phyloP scores from a whole-genome alignment of 148 eudicot genomes.

The Nepenthes gracilis region DNA sequence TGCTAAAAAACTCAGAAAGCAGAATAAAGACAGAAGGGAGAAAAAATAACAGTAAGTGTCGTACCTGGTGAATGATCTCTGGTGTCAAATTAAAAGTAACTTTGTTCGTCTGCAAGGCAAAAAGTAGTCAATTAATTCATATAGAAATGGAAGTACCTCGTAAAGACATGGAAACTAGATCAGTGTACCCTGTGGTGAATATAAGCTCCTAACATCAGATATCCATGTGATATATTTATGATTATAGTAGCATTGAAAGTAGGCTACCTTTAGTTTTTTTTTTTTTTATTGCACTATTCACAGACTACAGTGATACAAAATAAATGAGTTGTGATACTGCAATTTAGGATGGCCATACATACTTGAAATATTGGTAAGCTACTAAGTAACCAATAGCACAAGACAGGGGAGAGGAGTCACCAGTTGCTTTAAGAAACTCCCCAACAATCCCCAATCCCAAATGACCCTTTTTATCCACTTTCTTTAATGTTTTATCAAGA shows the following conservation, averaged over 20 bases:
- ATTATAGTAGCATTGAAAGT: background rate
- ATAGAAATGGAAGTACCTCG: background rate
- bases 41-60: background rate
- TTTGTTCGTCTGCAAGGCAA: constrained; percentile 66
- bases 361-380: no score
- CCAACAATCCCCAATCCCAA: background rate
- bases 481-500: no score
- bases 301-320: no score
- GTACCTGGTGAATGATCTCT: constrained; percentile 95
- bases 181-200: background rate
- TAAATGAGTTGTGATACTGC: no score
- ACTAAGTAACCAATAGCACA: no score
- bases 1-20: no score
- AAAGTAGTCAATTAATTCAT: background rate
- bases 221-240: background rate
- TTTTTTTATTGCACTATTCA: no score
- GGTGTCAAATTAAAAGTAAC: constrained; percentile 89
- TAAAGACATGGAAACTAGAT: background rate
- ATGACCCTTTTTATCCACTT: no score
- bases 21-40: no score
- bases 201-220: background rate
- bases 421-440: background rate
- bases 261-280: no score
- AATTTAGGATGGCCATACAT: no score
- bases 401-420: background rate